Percentiles rank a stretch among this genome's conserved stretches.
Evolutionary conservation across 2,329 filamentous ascomycete genomes (phyloP).

Genomic region (Pezicula radicicola): DNA sequence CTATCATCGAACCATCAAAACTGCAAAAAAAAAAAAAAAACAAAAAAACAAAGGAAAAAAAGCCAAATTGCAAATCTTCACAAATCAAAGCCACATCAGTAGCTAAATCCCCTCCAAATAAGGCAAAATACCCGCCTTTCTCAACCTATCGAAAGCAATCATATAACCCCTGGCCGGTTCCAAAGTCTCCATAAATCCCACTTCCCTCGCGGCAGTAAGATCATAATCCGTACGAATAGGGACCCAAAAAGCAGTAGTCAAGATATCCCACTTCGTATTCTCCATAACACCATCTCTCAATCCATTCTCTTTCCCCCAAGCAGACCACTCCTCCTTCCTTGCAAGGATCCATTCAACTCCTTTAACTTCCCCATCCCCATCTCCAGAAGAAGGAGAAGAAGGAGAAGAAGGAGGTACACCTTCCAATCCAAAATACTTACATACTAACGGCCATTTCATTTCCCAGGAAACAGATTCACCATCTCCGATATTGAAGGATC

Average conservation of each 20-base stretch:
- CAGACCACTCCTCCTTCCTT: background rate
- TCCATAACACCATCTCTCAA: conserved; percentile 3
- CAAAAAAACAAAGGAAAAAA: too few relatives aligned
- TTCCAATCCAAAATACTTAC: conserved; percentile 19
- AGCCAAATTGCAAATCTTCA: too few relatives aligned
- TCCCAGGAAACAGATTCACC: conserved; percentile 13
- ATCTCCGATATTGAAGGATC: conserved; percentile 26
- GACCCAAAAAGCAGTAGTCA: background rate
- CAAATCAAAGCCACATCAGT: too few relatives aligned
- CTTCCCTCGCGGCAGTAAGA: background rate
- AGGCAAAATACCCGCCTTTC: background rate
- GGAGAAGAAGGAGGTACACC: background rate
- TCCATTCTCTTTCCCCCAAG: conserved; percentile 3
- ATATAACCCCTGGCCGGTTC: background rate
- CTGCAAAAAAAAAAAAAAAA: too few relatives aligned
- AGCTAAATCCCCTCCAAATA: background rate
- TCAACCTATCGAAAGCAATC: background rate
- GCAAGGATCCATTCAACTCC: background rate
- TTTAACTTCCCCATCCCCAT: too few relatives aligned
- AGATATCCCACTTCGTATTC: conserved; percentile 3
- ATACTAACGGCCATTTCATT: conserved; percentile 17
- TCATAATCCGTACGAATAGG: background rate
- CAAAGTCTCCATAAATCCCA: background rate
- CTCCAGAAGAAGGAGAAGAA: too few relatives aligned
- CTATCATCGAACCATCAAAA: too few relatives aligned